A percentile compares a stretch with the other conserved stretches of the same genome.
phyloP scores from a whole-genome alignment of 495 filamentous ascomycete genomes.

The Penicillium malachiteum region DNA sequence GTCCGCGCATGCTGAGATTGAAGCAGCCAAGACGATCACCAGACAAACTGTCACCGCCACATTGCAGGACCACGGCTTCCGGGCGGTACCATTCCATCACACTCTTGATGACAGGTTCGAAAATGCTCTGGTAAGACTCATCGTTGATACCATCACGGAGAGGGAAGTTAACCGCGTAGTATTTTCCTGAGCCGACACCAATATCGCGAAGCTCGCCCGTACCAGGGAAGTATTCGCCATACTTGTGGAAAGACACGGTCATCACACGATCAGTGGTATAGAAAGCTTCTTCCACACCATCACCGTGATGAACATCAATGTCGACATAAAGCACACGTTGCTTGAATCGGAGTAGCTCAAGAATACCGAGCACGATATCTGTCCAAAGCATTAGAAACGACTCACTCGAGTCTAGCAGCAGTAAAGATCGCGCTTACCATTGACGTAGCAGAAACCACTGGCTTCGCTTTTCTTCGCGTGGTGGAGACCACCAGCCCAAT shows the following conservation, averaged over 20 bases:
- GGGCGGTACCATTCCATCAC: constrained; percentile 97
- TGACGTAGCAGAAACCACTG: constrained; percentile 97
- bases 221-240: constrained; percentile 97
- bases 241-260: constrained; percentile 98
- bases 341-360: constrained; percentile 92
- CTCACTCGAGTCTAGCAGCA: background rate
- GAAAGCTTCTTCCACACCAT: constrained; percentile 97
- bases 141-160: constrained; percentile 96
- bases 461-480: constrained; percentile 98
- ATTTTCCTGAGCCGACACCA: constrained; percentile 86
- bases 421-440: constrained; percentile 58
- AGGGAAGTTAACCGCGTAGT: constrained; percentile 96
- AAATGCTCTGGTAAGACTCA: constrained; percentile 85
- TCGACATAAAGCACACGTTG: constrained; percentile 95
- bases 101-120: constrained; percentile 87
- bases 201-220: constrained; percentile 95
- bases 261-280: constrained; percentile 97
- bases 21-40: constrained; percentile 96
- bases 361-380: constrained; percentile 97
- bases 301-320: constrained; percentile 97
- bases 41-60: constrained; percentile 91
- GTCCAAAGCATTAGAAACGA: constrained; percentile 5
- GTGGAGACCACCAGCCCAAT: constrained; percentile 96
- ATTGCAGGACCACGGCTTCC: constrained; percentile 94
- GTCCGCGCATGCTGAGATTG: constrained; percentile 95